Evolutionary conservation across 306 rosid species (phyloP).

Genomic region (Lathyrus oleraceus): DNA sequence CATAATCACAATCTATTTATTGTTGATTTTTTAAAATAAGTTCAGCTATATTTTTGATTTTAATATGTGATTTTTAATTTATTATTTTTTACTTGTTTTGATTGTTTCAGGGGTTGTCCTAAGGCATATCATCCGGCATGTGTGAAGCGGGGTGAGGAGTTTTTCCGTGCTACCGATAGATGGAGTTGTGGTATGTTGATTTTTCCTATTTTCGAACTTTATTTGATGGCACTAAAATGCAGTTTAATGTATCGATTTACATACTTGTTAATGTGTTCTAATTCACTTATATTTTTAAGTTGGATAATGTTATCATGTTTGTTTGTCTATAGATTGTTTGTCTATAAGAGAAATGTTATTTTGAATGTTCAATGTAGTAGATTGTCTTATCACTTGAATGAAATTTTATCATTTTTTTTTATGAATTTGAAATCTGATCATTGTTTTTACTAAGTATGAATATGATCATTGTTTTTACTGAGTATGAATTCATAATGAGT

Average conservation of each 20-base stretch:
- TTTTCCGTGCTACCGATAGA: conserved; percentile 81
- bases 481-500: background rate
- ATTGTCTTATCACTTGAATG: background rate
- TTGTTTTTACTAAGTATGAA: background rate
- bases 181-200: conserved; percentile 93
- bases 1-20: background rate
- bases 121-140: conserved; percentile 96
- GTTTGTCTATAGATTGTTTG: background rate
- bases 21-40: background rate
- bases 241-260: background rate
- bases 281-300: background rate
- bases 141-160: conserved; percentile 84
- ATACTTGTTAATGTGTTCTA: background rate
- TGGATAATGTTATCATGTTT: background rate
- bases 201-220: background rate
- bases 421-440: background rate
- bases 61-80: background rate
- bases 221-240: background rate
- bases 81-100: background rate
- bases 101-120: conserved; percentile 75
- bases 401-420: background rate
- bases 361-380: background rate
- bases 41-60: conserved; percentile 1
- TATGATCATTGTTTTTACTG: background rate
- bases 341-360: conserved; percentile 1